Base-by-base conservation (phyloP, 805 yeast species). In the Saturnispora dispora region DNA sequence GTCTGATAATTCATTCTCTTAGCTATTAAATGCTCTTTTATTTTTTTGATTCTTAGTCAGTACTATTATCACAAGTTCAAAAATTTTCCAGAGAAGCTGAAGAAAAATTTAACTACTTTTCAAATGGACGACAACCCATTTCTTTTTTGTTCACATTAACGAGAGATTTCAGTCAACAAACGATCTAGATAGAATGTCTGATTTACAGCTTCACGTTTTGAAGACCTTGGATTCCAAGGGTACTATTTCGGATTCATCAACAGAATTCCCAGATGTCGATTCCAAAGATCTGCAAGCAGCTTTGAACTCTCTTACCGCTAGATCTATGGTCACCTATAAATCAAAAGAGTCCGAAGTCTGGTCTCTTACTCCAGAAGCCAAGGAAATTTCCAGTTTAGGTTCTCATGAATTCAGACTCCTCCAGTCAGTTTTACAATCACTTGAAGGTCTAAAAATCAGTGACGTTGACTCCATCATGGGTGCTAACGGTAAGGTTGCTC, bases 351-450 rank as follows among this genome's bases (percentile, higher is more conserved):
- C 75, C 50, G 95, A 90, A 58, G 67, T 73, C 57, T 91, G 90
- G 83, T 69, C 74, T 27, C 77, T 89, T 56, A 84, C 95, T 11
- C 70, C 68, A 10, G 99, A 93, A 72, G 98, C 95, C 46, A 69
- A 79, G 58, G 90, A 86, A 42, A 85, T 90, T 54, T 76, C 87
- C 17, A 67, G 69, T 13, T 71, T 85, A 50, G 99, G 99, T 7
- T 88, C 97, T 32, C 97, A 93, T 63, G 99, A 93, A 71, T 79
- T 77, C 62, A 79, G 95, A 59, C 75, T 93, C 46, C 76, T 88
- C 56, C 75, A 79, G 50, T 87, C 83, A 64, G 88, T 93, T 44
- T 73, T 85, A 51, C 77, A 81, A 60, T 73, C 83, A 45, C 69
- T 90, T 47, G 95, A 85, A 52, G 89, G 91, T 36, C 75, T 93